Evolutionary conservation across 768 basidiomycete genomes (phyloP).

Genomic region (Amanita jacksonii): DNA sequence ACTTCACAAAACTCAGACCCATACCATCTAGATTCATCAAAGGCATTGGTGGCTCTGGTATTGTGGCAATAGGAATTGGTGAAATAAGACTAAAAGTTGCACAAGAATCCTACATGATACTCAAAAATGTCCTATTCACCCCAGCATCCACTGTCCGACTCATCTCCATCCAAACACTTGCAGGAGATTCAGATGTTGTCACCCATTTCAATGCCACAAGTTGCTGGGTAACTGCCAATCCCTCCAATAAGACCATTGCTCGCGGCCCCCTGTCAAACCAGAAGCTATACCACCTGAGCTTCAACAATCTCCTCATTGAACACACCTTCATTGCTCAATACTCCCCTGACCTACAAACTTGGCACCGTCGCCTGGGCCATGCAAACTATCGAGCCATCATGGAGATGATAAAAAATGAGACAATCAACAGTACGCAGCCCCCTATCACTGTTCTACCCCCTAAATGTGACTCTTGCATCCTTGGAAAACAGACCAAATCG

Average conservation of each 20-base stretch:
- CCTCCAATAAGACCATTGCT: conserved; percentile 11
- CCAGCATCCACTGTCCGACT: conserved; percentile 16
- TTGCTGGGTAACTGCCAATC: conserved; percentile 10
- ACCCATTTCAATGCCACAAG: conserved; percentile 13
- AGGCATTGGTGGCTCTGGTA: not conserved
- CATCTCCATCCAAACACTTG: conserved; percentile 16
- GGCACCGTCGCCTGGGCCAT: not conserved
- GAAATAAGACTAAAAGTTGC: conserved; percentile 15
- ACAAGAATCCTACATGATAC: not conserved
- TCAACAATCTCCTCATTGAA: not conserved
- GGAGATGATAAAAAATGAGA: conserved; percentile 11
- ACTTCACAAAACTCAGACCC: not conserved
- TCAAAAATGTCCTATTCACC: conserved; percentile 10
- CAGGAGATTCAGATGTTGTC: conserved; percentile 4
- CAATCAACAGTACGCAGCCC: conserved; percentile 14
- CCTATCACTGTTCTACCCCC: not conserved
- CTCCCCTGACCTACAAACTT: not conserved
- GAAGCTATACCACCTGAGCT: not conserved
- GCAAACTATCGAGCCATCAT: not conserved
- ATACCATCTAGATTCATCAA: not conserved
- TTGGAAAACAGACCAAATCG: conserved; percentile 24
- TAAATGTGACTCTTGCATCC: conserved; percentile 2
- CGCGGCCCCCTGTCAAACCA: conserved; percentile 1
- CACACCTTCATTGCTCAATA: not conserved
- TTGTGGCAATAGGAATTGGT: conserved; percentile 14